These are phyloP conservation scores for Pelagomonas calceolata DNA, from an alignment of 108 stramenopile genomes.

Conservation along the genomic window DNA sequence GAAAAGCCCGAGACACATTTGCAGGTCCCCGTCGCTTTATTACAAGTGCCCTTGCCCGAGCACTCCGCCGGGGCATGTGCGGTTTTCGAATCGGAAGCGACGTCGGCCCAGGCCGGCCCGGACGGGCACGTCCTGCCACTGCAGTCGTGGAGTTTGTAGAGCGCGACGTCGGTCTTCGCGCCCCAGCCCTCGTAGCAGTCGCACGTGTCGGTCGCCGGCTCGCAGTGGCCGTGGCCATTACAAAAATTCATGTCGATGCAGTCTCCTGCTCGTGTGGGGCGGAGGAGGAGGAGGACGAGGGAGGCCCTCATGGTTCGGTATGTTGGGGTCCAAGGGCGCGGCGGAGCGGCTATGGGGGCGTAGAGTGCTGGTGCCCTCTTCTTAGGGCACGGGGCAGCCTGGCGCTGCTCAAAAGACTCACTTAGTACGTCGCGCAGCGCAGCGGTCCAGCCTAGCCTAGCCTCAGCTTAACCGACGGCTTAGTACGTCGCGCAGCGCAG, in stretches of 20 bases:
- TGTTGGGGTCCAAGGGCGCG: no score
- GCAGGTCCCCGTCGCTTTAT: slow-evolving; percentile 35
- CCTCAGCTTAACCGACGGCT: no score
- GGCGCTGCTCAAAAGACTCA: no score
- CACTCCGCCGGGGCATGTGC: slow-evolving; percentile 63
- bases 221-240: slow-evolving; percentile 19
- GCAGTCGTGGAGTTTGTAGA: slow-evolving; percentile 47
- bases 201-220: slow-evolving; percentile 5
- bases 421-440: no score
- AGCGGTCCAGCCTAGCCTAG: no score
- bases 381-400: no score
- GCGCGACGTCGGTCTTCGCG: slow-evolving; percentile 1
- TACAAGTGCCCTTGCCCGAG: slow-evolving; percentile 62
- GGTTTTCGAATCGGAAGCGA: slow-evolving; percentile 26
- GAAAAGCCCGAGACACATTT: slow-evolving; percentile 23
- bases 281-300: no score
- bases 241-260: slow-evolving; percentile 7
- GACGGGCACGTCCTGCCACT: slow-evolving; percentile 56
- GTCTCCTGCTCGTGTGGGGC: no score
- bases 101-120: slow-evolving; percentile 49
- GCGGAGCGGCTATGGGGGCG: no score
- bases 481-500: no score
- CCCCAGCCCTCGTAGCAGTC: slow-evolving; percentile 6
- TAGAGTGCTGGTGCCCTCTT: no score
- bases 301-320: no score